Conservation (phyloP, 495 filamentous ascomycete species). For the Chaetomium tenue region DNA sequence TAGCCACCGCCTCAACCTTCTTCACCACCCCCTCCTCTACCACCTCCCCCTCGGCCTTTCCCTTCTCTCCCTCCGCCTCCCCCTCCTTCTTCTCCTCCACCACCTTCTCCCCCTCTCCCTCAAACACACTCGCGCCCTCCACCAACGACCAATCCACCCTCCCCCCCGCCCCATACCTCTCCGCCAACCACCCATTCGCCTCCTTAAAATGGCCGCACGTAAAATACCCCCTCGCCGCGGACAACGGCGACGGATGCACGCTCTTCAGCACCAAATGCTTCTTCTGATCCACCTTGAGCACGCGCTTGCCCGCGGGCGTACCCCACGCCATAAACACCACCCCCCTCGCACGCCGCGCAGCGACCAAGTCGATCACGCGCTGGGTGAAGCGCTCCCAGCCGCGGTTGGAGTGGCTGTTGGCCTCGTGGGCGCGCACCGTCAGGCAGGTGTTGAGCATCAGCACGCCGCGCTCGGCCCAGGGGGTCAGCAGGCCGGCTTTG, state of each 20-base stretch:
- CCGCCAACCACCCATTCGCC: slow-evolving; percentile 83
- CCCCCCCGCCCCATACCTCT: slow-evolving; percentile 72
- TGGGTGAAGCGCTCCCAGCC: slow-evolving; percentile 96
- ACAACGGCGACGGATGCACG: slow-evolving; percentile 88
- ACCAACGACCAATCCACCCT: slow-evolving; percentile 81
- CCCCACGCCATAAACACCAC: slow-evolving; percentile 98
- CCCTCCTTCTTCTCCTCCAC: slow-evolving; percentile 10
- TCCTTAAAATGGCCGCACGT: slow-evolving; percentile 82
- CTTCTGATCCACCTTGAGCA: slow-evolving; percentile 63
- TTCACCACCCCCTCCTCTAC: slow-evolving; percentile 17
- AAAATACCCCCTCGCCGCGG: slow-evolving; percentile 77
- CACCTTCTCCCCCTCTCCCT: slow-evolving; percentile 21
- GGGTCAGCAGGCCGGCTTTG: slow-evolving; percentile 74
- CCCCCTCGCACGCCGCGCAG: slow-evolving; percentile 66
- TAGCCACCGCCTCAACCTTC: slow-evolving; percentile 24
- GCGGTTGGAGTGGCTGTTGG: slow-evolving; percentile 74
- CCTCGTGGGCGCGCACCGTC: slow-evolving; percentile 82
- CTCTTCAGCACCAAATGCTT: slow-evolving; percentile 78
- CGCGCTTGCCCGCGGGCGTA: slow-evolving; percentile 69
- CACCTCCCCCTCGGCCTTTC: slow-evolving; percentile 19
- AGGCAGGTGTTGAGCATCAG: slow-evolving; percentile 90
- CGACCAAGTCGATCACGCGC: slow-evolving; percentile 81
- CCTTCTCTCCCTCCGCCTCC: slow-evolving; percentile 21
- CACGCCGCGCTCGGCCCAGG: slow-evolving; percentile 91
- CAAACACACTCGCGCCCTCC: slow-evolving; percentile 28